phyloP scores from a whole-genome alignment of 2,329 filamentous ascomycete genomes.

The Ophiostoma perfectum region DNA sequence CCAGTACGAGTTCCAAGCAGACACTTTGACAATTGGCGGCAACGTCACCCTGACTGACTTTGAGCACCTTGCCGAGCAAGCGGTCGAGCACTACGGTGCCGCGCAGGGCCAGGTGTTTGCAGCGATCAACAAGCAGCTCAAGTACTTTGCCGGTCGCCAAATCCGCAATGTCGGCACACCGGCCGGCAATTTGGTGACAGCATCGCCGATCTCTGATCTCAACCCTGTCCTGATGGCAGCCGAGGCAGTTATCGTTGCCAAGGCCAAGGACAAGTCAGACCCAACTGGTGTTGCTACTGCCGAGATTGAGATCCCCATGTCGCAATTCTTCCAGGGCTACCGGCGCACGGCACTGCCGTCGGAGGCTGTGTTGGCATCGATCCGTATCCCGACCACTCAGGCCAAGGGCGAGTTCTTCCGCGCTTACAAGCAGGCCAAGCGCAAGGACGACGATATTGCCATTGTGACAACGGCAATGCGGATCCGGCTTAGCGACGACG shows the following conservation, averaged over 20 bases:
- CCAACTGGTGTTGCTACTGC: not conserved
- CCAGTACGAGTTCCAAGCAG: conserved; percentile 71
- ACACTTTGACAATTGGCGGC: conserved; percentile 84
- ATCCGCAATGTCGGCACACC: conserved; percentile 97
- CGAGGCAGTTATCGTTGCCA: conserved; percentile 74
- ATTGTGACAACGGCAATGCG: conserved; percentile 88
- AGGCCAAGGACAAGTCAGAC: conserved; percentile 51
- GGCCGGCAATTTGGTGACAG: conserved; percentile 88
- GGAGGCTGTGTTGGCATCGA: conserved; percentile 77
- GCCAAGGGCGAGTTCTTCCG: conserved; percentile 76
- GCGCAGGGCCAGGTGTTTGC: conserved; percentile 70
- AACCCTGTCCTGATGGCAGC: conserved; percentile 91
- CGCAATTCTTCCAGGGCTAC: conserved; percentile 88
- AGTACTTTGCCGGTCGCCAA: conserved; percentile 90
- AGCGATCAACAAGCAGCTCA: conserved; percentile 89
- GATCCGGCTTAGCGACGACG: conserved; percentile 59
- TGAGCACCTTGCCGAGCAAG: conserved; percentile 75
- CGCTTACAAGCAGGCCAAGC: conserved; percentile 92
- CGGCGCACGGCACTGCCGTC: conserved; percentile 72
- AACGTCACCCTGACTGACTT: conserved; percentile 91
- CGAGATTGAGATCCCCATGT: conserved; percentile 84
- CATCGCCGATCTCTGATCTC: conserved; percentile 91
- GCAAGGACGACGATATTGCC: conserved; percentile 97
- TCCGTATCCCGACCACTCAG: conserved; percentile 74
- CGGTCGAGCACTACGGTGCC: conserved; percentile 70